Conservation (phyloP, 257 asterid species). For the Vinca minor region DNA sequence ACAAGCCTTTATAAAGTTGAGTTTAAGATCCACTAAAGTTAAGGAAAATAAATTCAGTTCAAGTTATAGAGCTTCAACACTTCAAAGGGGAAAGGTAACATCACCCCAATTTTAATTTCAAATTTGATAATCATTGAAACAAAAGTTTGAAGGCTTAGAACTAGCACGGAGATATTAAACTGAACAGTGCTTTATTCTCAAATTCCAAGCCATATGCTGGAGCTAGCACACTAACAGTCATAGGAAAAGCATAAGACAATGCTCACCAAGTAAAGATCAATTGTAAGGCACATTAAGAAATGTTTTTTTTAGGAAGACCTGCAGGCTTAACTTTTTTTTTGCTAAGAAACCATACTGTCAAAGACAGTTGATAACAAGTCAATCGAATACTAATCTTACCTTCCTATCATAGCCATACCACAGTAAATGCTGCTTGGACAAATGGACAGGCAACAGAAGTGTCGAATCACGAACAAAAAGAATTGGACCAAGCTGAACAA, state of each 20-base stretch:
- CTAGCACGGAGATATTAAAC: not conserved
- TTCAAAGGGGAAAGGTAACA: not conserved
- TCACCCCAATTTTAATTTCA: not conserved
- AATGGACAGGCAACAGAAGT: constrained; percentile 84
- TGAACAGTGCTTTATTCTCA: too few species aligned
- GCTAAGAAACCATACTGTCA: not conserved
- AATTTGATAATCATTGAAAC: not conserved
- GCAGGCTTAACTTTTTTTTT: not conserved
- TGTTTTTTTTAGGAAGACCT: not conserved
- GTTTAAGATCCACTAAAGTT: not conserved
- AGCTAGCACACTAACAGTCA: not conserved
- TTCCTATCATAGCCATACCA: constrained; percentile 99
- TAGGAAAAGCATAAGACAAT: not conserved
- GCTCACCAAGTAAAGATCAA: not conserved
- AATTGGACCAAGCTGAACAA: constrained; percentile 95
- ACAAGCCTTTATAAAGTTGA: not conserved
- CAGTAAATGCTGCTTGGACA: constrained; percentile 87
- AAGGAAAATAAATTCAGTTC: not conserved
- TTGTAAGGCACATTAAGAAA: too few species aligned
- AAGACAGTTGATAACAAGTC: not conserved
- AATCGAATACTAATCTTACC: constrained; percentile 36
- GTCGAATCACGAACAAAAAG: constrained; percentile 98
- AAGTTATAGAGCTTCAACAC: not conserved
- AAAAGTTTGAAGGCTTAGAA: not conserved
- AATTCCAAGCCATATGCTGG: not conserved